Conservation (phyloP, 2,329 filamentous ascomycete genomes). For the Talaromyces pinophilus region DNA sequence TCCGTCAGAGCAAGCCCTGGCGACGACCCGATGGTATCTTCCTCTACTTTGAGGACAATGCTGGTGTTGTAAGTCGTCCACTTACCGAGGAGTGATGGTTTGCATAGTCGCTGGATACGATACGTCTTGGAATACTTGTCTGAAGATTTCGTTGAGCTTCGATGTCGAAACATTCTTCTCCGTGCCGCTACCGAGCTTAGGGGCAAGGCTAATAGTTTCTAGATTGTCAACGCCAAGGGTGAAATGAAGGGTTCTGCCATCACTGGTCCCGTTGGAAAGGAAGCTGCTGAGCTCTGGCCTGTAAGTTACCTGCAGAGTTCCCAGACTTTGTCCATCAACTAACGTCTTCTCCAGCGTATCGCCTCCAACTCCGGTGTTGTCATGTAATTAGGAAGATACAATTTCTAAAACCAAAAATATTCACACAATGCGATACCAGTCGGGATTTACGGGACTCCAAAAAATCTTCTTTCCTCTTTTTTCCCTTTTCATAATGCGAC, state of each 20-base stretch:
- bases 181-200: not conserved
- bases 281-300: conserved; percentile 99
- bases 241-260: conserved; percentile 99
- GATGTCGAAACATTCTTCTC: not conserved
- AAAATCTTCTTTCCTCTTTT: conserved; percentile 14
- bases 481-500: conserved; percentile 1
- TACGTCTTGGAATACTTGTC: too few relatives aligned
- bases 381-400: conserved; percentile 70
- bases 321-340: conserved; percentile 13
- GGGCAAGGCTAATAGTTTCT: not conserved
- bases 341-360: conserved; percentile 72
- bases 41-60: conserved; percentile 99
- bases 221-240: conserved; percentile 99
- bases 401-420: conserved; percentile 18
- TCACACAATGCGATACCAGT: conserved; percentile 24
- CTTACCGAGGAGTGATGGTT: too few relatives aligned
- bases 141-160: not conserved
- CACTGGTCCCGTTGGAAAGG: conserved; percentile 98
- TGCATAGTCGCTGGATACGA: too few relatives aligned
- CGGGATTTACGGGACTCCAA: conserved; percentile 23
- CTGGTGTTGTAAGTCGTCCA: conserved; percentile 79
- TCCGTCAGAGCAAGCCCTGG: conserved; percentile 99
- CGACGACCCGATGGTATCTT: conserved; percentile 97
- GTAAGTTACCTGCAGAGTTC: conserved; percentile 57
- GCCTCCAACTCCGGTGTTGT: conserved; percentile 99